phyloP scores from a whole-genome alignment of 2,329 filamentous ascomycete species.

The Diaporthe citri region DNA sequence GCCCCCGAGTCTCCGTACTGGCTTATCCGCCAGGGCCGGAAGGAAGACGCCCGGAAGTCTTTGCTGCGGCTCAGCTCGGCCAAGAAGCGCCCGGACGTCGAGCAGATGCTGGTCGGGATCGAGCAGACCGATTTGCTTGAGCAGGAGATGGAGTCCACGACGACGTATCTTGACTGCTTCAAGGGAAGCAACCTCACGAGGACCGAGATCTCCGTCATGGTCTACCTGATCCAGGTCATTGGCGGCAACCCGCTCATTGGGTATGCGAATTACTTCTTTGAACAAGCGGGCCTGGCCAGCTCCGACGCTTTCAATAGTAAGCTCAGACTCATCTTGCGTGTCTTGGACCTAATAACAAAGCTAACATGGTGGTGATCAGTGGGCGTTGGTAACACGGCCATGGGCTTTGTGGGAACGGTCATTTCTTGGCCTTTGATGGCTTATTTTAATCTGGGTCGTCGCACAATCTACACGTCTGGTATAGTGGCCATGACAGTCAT shows the following conservation, averaged over 20 bases:
- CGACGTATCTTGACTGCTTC: constrained; percentile 65
- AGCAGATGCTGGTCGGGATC: constrained; percentile 66
- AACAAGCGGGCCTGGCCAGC: constrained; percentile 60
- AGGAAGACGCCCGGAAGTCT: constrained; percentile 50
- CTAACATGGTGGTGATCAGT: constrained; percentile 41
- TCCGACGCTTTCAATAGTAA: constrained; percentile 55
- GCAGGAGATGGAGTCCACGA: constrained; percentile 56
- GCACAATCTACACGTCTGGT: constrained; percentile 60
- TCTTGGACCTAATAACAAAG: no score
- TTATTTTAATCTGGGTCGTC: constrained; percentile 57
- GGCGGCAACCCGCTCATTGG: constrained; percentile 64
- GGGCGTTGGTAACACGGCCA: constrained; percentile 61
- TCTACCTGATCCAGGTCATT: constrained; percentile 63
- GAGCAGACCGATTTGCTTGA: constrained; percentile 65
- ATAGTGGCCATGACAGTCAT: constrained; percentile 56
- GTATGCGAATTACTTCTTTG: constrained; percentile 61
- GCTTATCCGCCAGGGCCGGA: constrained; percentile 53
- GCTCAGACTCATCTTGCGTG: not conserved
- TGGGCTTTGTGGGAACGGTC: constrained; percentile 64
- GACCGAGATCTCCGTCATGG: constrained; percentile 64
- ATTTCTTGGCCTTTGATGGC: constrained; percentile 64
- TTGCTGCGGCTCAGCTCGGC: constrained; percentile 48
- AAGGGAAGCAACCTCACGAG: constrained; percentile 62
- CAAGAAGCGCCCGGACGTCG: constrained; percentile 53
- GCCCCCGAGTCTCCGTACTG: constrained; percentile 61